Conservation (phyloP, 192 early-diverging fungal genomes). For the Entomortierella chlamydospora region DNA sequence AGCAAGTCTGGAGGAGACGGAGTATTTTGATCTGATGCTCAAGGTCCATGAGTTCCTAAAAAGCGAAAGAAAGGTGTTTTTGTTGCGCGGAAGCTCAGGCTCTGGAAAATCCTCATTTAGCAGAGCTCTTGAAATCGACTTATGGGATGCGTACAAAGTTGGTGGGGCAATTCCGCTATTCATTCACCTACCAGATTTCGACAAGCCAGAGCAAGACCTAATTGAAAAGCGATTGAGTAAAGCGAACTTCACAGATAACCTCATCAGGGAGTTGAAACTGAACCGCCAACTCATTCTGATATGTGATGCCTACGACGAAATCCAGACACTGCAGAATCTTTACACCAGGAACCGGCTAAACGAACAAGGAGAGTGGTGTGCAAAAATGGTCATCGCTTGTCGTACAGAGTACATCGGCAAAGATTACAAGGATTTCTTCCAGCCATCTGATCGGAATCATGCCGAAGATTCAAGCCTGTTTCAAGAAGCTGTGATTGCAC, state of each 20-base stretch:
- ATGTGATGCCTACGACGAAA: constrained; percentile 16
- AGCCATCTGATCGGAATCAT: too few species aligned
- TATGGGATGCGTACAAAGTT: constrained; percentile 2
- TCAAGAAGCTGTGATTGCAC: too few species aligned
- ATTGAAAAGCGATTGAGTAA: neutral
- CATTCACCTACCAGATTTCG: neutral
- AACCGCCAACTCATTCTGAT: neutral
- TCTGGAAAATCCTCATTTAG: constrained; percentile 13
- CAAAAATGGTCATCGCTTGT: neutral
- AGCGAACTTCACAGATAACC: neutral
- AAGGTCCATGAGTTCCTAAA: neutral
- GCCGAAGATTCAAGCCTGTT: too few species aligned
- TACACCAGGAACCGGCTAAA: constrained; percentile 1
- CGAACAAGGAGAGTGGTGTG: neutral
- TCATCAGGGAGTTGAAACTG: neutral
- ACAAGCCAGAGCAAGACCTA: neutral
- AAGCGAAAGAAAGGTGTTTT: neutral
- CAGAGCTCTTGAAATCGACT: neutral
- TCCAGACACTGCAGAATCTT: neutral
- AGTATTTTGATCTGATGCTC: neutral
- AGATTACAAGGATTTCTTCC: neutral
- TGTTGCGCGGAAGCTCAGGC: constrained; percentile 6
- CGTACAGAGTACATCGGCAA: neutral
- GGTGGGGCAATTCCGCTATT: neutral
- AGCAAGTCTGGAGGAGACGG: too few species aligned